Conservation (phyloP, 192 early-diverging fungal genomes). For the Coemansia sp. region DNA sequence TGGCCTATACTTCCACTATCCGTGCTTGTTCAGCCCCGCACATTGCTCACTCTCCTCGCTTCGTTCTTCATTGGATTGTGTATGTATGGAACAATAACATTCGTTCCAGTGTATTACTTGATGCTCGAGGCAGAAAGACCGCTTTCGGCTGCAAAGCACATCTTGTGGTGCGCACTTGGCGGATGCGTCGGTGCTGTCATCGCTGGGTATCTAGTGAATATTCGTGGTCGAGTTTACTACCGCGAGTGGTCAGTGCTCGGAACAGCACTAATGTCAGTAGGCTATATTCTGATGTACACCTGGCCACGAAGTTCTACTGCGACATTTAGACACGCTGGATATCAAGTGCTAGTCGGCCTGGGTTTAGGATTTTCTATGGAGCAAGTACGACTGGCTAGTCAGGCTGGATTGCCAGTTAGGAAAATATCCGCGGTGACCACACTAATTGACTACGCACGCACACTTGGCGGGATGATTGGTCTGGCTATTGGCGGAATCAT, state of each 20-base stretch:
- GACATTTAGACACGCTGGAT: constrained; percentile 18
- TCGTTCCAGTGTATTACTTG: constrained; percentile 48
- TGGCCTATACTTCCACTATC: constrained; percentile 65
- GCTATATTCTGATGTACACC: constrained; percentile 44
- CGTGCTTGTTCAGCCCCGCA: constrained; percentile 29
- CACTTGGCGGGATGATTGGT: constrained; percentile 53
- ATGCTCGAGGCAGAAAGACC: constrained; percentile 25
- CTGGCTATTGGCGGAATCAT: constrained; percentile 46
- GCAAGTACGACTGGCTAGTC: constrained; percentile 43
- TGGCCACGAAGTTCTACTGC: constrained; percentile 24
- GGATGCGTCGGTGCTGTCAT: constrained; percentile 23
- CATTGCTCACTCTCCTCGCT: constrained; percentile 21
- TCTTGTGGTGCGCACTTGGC: constrained; percentile 43
- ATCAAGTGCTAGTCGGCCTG: constrained; percentile 38
- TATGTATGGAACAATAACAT: constrained; percentile 53
- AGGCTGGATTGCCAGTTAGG: constrained; percentile 33
- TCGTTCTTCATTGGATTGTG: constrained; percentile 46
- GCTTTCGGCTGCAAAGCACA: constrained; percentile 22
- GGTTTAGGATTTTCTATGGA: constrained; percentile 55
- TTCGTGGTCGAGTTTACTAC: constrained; percentile 35
- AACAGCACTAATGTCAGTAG: constrained; percentile 38
- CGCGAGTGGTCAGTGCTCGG: constrained; percentile 43
- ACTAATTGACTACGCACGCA: constrained; percentile 48
- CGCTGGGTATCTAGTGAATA: constrained; percentile 25
- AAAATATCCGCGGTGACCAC: constrained; percentile 53